Conservation (phyloP, 2,329 filamentous ascomycete species). For the Colletotrichum nymphaeae region DNA sequence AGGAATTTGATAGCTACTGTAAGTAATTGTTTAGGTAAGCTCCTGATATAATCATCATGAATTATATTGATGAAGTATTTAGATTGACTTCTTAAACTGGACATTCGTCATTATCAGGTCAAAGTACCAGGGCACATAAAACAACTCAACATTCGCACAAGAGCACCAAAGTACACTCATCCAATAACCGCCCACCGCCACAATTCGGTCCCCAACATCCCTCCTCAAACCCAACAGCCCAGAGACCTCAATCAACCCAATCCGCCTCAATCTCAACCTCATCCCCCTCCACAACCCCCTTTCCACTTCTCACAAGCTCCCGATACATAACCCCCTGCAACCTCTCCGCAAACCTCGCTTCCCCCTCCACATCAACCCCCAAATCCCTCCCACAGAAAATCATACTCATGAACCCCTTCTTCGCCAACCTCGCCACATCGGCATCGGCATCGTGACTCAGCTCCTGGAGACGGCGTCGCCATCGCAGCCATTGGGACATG, state of each 20-base stretch:
- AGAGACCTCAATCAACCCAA: not conserved
- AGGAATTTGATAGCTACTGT: no score
- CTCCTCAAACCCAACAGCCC: not conserved
- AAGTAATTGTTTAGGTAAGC: no score
- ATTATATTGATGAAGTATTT: no score
- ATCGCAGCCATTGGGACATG: not conserved
- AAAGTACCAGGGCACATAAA: no score
- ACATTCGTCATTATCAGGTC: no score
- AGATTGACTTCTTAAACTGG: no score
- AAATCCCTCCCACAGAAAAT: not conserved
- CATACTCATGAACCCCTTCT: conserved; percentile 2
- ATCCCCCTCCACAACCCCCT: not conserved
- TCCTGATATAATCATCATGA: no score
- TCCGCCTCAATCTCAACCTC: not conserved
- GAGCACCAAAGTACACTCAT: no score
- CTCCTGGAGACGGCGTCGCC: not conserved
- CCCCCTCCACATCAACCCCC: not conserved
- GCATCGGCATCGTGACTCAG: not conserved
- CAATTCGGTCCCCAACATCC: not conserved
- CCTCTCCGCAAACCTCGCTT: not conserved
- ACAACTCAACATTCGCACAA: no score
- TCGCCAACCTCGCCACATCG: not conserved
- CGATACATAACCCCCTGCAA: not conserved
- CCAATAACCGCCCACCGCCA: not conserved
- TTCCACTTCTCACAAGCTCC: not conserved